Conservation (phyloP, 2,329 filamentous ascomycete genomes). For the Parastagonospora avenae region DNA sequence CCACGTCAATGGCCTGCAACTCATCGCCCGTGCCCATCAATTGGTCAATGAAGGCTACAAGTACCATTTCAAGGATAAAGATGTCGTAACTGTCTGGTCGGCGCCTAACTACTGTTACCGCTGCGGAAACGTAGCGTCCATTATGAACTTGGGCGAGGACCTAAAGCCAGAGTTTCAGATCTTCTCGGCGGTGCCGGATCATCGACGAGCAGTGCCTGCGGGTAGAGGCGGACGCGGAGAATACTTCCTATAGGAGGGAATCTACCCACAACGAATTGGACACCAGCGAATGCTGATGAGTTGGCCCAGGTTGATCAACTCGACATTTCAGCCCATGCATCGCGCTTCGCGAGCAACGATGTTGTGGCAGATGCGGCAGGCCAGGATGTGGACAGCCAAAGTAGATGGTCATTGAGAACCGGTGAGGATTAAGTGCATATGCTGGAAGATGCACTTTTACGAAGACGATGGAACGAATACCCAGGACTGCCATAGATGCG, state of each 20-base stretch:
- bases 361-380: no score
- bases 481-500: conserved; percentile 14
- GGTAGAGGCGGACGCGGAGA: conserved; percentile 58
- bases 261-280: background rate
- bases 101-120: conserved; percentile 75
- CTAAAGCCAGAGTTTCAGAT: conserved; percentile 91
- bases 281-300: background rate
- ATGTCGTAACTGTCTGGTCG: conserved; percentile 92
- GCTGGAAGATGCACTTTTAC: conserved; percentile 13
- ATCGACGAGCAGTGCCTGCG: conserved; percentile 78
- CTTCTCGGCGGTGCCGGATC: conserved; percentile 86
- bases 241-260: conserved; percentile 53
- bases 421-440: conserved; percentile 6
- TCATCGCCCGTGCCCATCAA: conserved; percentile 76
- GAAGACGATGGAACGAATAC: conserved; percentile 23
- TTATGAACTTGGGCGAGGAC: conserved; percentile 91
- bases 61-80: conserved; percentile 95
- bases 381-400: no score
- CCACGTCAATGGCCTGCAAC: conserved; percentile 73
- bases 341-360: no score
- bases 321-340: no score
- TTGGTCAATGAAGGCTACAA: conserved; percentile 80
- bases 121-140: conserved; percentile 74
- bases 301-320: no score
- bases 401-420: background rate